Evolutionary conservation across 2,329 filamentous ascomycete species (phyloP), one percentile per base, ranked within the genome.

Genomic region (Akanthomyces uredinophilus): DNA sequence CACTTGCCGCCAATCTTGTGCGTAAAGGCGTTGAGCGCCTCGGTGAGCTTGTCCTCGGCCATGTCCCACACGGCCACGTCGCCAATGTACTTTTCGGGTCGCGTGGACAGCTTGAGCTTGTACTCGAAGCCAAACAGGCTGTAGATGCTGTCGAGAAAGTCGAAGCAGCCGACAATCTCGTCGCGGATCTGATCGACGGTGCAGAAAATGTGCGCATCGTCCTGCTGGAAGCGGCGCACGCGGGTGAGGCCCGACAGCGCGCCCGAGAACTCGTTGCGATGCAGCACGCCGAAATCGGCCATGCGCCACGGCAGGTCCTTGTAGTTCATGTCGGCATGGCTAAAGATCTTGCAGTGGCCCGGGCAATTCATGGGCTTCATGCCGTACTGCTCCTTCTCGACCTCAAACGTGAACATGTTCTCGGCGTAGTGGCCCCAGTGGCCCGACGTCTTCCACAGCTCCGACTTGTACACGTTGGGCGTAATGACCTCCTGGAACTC

Each of bases 311-410:
- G 95, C 63, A 99, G 80, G 69, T 98, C 92, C 70, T 72, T 74
- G 66, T 98, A 96, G 75, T 89, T 95, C 70, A 91, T 85, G 71
- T 91, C 90, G 60, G 90, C 85, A 75, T 94, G 89, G 55, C 84
- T 86, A 75, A 96, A 96, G 70, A 97, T 89, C 67, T 95, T 79
- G 76, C 91, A 96, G 77, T 98, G 94, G 32, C 92, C 92, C 4
- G 95, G 95, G 78, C 95, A 99, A 79, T 98, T 98, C 95, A 98
- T 98, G 32, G 94, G 94, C 79, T 98, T 98, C 57, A 98, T 79
- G 18, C 87, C 92, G 64, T 76, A 79, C 53, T 72, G 71, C 67
- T 77, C 89, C 81, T 96, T 96, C 74, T 97, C 93, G 37, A 89
- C 79, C 61, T 86, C 81, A 68, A 96, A 87, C 46, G 80, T 76